Evolutionary conservation across 1,284 basidiomycete species (phyloP).

Genomic region (Papiliotrema flavescens): DNA sequence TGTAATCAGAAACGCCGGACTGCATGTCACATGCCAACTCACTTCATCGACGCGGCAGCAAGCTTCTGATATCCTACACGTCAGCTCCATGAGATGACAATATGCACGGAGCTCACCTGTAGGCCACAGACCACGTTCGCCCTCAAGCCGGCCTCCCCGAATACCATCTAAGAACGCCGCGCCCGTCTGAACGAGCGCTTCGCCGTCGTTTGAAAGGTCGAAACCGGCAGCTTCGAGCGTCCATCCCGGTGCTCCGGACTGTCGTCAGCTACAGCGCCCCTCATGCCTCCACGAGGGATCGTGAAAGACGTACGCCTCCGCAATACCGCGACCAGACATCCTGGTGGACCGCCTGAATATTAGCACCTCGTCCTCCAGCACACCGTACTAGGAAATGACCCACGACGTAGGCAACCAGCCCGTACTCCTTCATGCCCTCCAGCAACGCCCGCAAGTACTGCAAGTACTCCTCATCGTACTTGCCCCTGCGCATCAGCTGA

Average conservation of each 20-base stretch:
- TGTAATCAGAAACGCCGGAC: conserved; percentile 14
- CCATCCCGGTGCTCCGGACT: conserved; percentile 86
- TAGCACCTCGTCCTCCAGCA: too few species aligned
- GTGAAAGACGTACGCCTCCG: conserved; percentile 60
- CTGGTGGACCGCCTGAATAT: conserved; percentile 63
- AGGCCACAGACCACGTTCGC: conserved; percentile 79
- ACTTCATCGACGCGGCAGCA: conserved; percentile 83
- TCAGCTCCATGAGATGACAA: neutral
- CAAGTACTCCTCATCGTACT: conserved; percentile 80
- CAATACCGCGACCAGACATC: conserved; percentile 94
- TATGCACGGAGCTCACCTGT: conserved; percentile 48
- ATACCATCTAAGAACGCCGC: conserved; percentile 81
- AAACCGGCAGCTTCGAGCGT: conserved; percentile 77
- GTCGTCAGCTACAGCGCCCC: neutral
- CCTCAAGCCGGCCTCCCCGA: conserved; percentile 49
- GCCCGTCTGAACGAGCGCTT: conserved; percentile 68
- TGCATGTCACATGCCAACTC: conserved; percentile 37
- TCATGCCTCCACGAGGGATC: neutral
- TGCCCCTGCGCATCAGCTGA: conserved; percentile 55
- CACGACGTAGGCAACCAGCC: conserved; percentile 75
- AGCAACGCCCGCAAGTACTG: conserved; percentile 72
- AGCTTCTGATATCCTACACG: conserved; percentile 74
- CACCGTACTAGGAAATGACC: conserved; percentile 54
- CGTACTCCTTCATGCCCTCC: conserved; percentile 71
- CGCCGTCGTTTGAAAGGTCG: conserved; percentile 55